phyloP scores from a whole-genome alignment of 768 basidiomycete species.

The Cystobasidium tubakii region DNA sequence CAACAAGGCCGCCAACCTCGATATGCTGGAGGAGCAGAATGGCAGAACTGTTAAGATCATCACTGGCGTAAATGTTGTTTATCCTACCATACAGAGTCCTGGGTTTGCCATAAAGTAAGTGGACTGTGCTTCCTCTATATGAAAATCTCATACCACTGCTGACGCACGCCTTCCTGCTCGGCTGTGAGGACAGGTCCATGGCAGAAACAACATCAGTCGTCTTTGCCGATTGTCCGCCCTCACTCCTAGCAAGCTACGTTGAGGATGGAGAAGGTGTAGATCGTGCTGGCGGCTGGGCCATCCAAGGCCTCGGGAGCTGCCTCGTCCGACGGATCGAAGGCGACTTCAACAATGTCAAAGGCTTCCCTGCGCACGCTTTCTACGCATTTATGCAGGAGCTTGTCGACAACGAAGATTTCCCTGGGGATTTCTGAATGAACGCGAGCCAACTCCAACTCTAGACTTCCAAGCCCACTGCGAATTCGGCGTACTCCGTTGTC shows the following conservation, averaged over 20 bases:
- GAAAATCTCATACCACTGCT: too few species aligned
- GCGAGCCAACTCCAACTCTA: too few species aligned
- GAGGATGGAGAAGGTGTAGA: slow-evolving; percentile 36
- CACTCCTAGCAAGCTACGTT: slow-evolving; percentile 41
- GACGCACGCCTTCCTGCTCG: background rate
- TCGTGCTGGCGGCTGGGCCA: slow-evolving; percentile 34
- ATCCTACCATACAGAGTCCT: slow-evolving; percentile 41
- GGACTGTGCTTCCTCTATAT: too few species aligned
- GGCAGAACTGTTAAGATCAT: slow-evolving; percentile 84
- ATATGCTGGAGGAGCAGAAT: slow-evolving; percentile 81
- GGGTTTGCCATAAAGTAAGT: background rate
- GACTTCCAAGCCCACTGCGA: too few species aligned
- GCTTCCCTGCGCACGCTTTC: slow-evolving; percentile 71
- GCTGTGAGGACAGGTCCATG: slow-evolving; percentile 19
- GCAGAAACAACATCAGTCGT: slow-evolving; percentile 31
- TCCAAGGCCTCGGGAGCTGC: slow-evolving; percentile 47
- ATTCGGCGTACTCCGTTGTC: too few species aligned
- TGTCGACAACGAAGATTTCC: slow-evolving; percentile 27
- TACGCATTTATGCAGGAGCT: slow-evolving; percentile 47
- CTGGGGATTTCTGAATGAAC: background rate
- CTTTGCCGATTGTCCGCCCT: slow-evolving; percentile 39
- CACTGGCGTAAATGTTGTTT: slow-evolving; percentile 75
- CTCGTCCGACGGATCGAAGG: slow-evolving; percentile 50
- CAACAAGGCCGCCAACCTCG: slow-evolving; percentile 70
- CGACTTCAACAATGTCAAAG: slow-evolving; percentile 76